phyloP scores from a whole-genome alignment of 371 early-diverging fungal species.

The Mortierella sp. region DNA sequence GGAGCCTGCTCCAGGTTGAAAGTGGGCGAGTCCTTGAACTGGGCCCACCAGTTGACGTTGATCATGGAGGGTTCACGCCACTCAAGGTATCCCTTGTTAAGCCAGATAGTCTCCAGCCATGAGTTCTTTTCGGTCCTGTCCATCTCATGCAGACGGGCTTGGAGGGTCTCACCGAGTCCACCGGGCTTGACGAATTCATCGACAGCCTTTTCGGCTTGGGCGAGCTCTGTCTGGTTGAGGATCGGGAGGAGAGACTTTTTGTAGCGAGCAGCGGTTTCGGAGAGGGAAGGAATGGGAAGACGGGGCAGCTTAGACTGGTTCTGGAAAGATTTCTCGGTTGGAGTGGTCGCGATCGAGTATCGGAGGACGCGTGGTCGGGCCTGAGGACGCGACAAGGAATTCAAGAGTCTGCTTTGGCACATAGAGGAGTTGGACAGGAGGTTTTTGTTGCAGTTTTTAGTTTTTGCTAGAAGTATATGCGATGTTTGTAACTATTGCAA shows the following conservation, averaged over 20 bases:
- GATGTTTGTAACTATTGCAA: too few species aligned
- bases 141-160: slow-evolving; percentile 75
- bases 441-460: too few species aligned
- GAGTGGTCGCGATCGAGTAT: slow-evolving; percentile 34
- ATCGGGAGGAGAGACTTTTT: slow-evolving; percentile 75
- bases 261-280: slow-evolving; percentile 80
- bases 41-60: slow-evolving; percentile 92
- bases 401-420: slow-evolving; percentile 11
- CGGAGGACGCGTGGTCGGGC: slow-evolving; percentile 17
- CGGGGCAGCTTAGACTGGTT: slow-evolving; percentile 80
- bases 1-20: slow-evolving; percentile 59
- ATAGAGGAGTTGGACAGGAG: too few species aligned
- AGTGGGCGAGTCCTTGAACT: slow-evolving; percentile 71
- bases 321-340: slow-evolving; percentile 68
- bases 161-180: slow-evolving; percentile 79
- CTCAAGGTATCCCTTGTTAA: slow-evolving; percentile 90
- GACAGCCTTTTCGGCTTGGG: slow-evolving; percentile 65
- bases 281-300: slow-evolving; percentile 84
- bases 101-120: slow-evolving; percentile 93
- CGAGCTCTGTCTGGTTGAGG: slow-evolving; percentile 62
- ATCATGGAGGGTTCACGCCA: slow-evolving; percentile 86
- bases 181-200: slow-evolving; percentile 69
- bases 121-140: slow-evolving; percentile 69
- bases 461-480: neutral
- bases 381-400: slow-evolving; percentile 27